Evolutionary conservation across 176 grass and related monocot genomes (phyloP).

Genomic region (Raddia distichophylla): DNA sequence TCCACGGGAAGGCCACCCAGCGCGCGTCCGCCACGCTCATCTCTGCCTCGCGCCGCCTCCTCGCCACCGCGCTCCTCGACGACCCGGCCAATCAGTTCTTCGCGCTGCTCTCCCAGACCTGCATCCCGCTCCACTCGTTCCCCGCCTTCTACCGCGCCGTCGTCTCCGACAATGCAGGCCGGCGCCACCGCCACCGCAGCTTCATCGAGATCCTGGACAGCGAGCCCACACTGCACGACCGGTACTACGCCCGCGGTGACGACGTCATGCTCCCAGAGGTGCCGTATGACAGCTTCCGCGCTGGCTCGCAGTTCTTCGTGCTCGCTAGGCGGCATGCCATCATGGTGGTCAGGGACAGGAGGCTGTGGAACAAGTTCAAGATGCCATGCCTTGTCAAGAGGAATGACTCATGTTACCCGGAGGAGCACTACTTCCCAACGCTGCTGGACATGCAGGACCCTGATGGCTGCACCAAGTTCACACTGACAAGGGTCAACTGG

Average conservation of each 20-base stretch:
- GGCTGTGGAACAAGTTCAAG: conserved; percentile 96
- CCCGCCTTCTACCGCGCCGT: conserved; percentile 59
- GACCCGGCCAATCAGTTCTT: conserved; percentile 84
- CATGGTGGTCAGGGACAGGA: conserved; percentile 77
- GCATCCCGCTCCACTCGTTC: conserved; percentile 76
- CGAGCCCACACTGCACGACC: conserved; percentile 65
- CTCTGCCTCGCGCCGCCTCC: conserved; percentile 78
- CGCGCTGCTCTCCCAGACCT: conserved; percentile 80
- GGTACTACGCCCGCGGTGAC: conserved; percentile 84
- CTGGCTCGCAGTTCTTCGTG: conserved; percentile 93
- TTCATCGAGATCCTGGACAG: conserved; percentile 91
- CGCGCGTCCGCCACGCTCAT: conserved; percentile 89
- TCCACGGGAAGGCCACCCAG: conserved; percentile 69
- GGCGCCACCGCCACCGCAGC: conserved; percentile 56
- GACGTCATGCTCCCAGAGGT: conserved; percentile 84
- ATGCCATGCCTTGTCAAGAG: conserved; percentile 68
- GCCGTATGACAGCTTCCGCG: conserved; percentile 76
- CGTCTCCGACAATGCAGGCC: conserved; percentile 27
- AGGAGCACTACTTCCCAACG: conserved; percentile 98
- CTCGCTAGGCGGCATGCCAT: conserved; percentile 69
- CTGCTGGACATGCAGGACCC: conserved; percentile 96
- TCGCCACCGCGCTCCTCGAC: conserved; percentile 80
- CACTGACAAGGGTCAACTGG: conserved; percentile 92
- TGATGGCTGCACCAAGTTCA: conserved; percentile 67
- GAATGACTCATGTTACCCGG: conserved; percentile 77